Percentiles rank a stretch among this genome's conserved stretches.
Conservation (phyloP, 1,139 yeast genomes). For the Pichia sp. region DNA sequence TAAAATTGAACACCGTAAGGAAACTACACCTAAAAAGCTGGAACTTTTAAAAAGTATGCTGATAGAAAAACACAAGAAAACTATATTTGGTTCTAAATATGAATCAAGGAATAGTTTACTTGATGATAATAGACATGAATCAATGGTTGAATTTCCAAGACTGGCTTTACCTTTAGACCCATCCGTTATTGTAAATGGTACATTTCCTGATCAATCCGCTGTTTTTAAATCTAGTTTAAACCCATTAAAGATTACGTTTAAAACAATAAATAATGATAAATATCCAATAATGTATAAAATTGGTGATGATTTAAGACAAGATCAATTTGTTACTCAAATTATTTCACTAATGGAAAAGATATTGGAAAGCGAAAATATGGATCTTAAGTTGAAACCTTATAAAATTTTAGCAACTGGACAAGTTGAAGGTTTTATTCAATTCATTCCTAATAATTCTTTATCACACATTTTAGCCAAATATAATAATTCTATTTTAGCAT, state of each 20-base stretch:
- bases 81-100: conserved; percentile 17
- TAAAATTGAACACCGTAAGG: conserved; percentile 35
- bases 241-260: conserved; percentile 78
- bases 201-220: conserved; percentile 70
- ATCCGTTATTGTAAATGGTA: conserved; percentile 58
- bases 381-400: conserved; percentile 82
- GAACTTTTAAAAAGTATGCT: conserved; percentile 38
- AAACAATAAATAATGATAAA: conserved; percentile 36
- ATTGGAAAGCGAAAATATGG: conserved; percentile 83
- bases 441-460: conserved; percentile 84
- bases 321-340: conserved; percentile 90
- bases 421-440: conserved; percentile 86
- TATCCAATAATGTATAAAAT: conserved; percentile 90
- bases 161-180: conserved; percentile 74
- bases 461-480: conserved; percentile 72
- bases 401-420: conserved; percentile 87
- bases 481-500: conserved; percentile 69
- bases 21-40: conserved; percentile 50
- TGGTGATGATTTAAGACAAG: conserved; percentile 95
- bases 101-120: conserved; percentile 10
- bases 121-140: conserved; percentile 20
- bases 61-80: conserved; percentile 25
- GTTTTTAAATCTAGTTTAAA: conserved; percentile 89
- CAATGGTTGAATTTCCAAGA: conserved; percentile 42
- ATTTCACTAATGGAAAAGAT: conserved; percentile 88